phyloP scores from a whole-genome alignment of 257 asterid genomes.

The Orobanche coerulescens region DNA sequence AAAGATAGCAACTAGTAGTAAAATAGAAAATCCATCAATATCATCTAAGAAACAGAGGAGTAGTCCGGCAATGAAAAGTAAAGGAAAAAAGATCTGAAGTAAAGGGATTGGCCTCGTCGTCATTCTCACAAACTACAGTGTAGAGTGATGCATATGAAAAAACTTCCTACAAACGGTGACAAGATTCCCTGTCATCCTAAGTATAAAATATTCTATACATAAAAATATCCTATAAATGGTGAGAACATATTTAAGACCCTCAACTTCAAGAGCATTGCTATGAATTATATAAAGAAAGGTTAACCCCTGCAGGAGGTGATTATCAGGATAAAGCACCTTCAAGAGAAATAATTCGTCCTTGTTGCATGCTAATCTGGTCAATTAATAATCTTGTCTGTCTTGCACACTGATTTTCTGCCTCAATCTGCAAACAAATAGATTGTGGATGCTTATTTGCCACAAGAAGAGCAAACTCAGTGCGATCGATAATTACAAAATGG shows the following conservation, averaged over 20 bases:
- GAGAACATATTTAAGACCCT: constrained; percentile 12
- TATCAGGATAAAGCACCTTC: constrained; percentile 51
- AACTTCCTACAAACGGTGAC: neutral
- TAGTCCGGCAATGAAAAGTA: neutral
- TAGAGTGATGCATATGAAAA: neutral
- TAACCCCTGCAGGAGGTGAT: neutral
- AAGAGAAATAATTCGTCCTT: constrained; percentile 59
- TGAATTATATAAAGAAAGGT: constrained; percentile 1
- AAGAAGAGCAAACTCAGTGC: neutral
- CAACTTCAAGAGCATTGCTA: constrained; percentile 3
- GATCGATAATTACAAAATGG: neutral
- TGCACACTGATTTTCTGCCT: constrained; percentile 81
- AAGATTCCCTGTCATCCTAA: constrained; percentile 5
- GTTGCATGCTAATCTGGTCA: constrained; percentile 84
- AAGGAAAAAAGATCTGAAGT: neutral
- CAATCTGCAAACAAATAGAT: constrained; percentile 49
- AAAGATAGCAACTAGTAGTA: constrained; percentile 15
- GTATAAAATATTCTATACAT: neutral
- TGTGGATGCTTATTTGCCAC: constrained; percentile 1
- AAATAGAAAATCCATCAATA: constrained; percentile 2
- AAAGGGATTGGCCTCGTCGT: neutral
- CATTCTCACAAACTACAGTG: neutral
- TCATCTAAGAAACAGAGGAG: constrained; percentile 10
- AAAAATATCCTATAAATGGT: neutral
- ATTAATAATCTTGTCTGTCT: constrained; percentile 70